Base-by-base conservation (phyloP, 371 early-diverging fungal genomes). In the Syncephalastrum contaminatum region DNA sequence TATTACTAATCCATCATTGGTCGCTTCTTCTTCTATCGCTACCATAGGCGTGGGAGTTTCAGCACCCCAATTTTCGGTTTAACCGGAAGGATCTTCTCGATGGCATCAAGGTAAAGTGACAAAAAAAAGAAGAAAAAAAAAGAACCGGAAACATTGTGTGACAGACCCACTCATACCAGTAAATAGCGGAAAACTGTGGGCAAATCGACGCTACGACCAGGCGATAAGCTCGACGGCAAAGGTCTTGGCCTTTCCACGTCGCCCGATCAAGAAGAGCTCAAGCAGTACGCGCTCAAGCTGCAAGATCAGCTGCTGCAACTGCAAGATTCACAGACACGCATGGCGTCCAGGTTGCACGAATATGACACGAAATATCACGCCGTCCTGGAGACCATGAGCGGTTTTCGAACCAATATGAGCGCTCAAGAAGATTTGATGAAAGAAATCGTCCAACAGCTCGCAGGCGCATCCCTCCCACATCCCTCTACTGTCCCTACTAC, bases 11-110 rank as follows among this genome's bases (percentile, higher is more conserved):
- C 0, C 2, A 6, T 30, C 40, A 27, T 39, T 51, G 0, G 4
- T 48, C 18, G 3, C 19, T 36, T 7, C 25, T 1, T 16, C 10
- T 51, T 51, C 7, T 36, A 15, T 27, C 24, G 45, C 42, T 6
- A 19, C 44, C 39, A 39, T 63, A 83, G 83, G 82, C 87, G 1
- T 88, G 88, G 87, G 91, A 89, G 60, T 91, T 89, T 61, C 81
- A 80, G 25, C 91, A 91, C 65, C 85, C 86, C 19, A 82, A 82
- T 56, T 91, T 91, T 60, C 83, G 83, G 52, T 73, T 70, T 42
- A 82, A 83, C 62, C 75, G 81, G 58, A 60, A 62, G 43, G 88
- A 88, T 30, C 62, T 84, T 52, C 76, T 91, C 24, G 88, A 84
- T 47, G 73, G 75, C 25, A 81, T 84, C 54, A 82, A 68, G 64